Base-by-base conservation (phyloP, 805 yeast species). In the Lachancea meyersii region DNA sequence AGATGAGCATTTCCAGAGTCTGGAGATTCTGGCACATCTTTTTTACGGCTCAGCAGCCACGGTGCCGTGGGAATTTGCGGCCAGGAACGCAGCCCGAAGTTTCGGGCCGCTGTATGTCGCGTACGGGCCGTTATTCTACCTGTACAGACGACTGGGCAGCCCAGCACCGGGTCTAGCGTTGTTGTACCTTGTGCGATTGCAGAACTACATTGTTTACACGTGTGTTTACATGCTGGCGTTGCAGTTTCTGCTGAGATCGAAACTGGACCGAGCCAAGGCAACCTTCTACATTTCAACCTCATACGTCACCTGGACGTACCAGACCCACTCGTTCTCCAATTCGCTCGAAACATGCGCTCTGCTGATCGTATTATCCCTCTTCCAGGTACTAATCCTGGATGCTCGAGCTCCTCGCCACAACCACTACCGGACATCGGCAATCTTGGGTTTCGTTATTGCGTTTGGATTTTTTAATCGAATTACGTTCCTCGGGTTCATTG, bases 1-100 rank as follows among this genome's bases (percentile, higher is more conserved):
- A 0, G 99, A 93, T 69, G 99, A 93, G 65, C 96, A 89, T 60
- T 86, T 86, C 60, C 99, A 94, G 60, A 76, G 81, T n/a, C 75
- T 94, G 37, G 94, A 88, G 59, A 82, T 83, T 0, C 55, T 91
- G 19, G 46, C 48, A 7, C 39, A 34, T 3, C 31, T 37, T 21
- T 38, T 50, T n/a, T 38, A 40, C 10, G 43, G 46, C 3, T 37
- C 37, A 2, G 40, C 40, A 7, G 53, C 56, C 7, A 67, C 70
- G 11, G 53, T 72, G 1, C 89, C 97, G 0, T 91, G 98, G 98
- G 98, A 91, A 59, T 93, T 86, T 63, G 53, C 64, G 4, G 41
- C 63, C 1, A 68, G 61, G 1, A 53, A 55, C 26, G 40, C 58
- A 1, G 79, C 88, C 2, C 69, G 97, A 45, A 83, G 95, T 44